Evolutionary conservation across 1,284 basidiomycete species (phyloP).

Genomic region (Kwoniella shivajii): DNA sequence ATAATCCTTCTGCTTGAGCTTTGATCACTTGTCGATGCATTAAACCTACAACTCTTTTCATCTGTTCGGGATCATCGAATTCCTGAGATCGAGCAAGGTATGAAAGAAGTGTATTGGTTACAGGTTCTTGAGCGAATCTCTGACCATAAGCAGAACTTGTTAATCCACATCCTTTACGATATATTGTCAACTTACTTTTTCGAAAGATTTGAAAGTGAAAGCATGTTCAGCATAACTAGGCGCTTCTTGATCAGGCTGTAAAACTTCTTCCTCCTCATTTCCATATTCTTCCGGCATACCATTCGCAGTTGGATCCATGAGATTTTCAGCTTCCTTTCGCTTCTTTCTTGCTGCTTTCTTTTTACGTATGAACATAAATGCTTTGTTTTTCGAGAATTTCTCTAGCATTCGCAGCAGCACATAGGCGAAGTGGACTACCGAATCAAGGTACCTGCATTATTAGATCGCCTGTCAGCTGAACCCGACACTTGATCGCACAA

Average conservation of each 20-base stretch:
- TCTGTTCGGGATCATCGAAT: constrained; percentile 73
- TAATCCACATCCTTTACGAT: too few relatives aligned
- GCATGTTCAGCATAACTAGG: constrained; percentile 75
- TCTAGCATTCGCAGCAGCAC: constrained; percentile 83
- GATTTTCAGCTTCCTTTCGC: constrained; percentile 54
- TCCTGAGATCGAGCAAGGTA: constrained; percentile 81
- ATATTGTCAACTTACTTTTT: constrained; percentile 65
- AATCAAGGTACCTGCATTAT: constrained; percentile 73
- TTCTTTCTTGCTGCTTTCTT: constrained; percentile 61
- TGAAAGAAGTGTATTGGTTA: constrained; percentile 75
- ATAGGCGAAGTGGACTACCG: constrained; percentile 78
- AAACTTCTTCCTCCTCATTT: constrained; percentile 58
- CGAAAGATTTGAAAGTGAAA: constrained; percentile 86
- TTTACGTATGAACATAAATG: constrained; percentile 75
- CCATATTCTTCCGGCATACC: constrained; percentile 46
- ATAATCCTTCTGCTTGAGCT: constrained; percentile 85
- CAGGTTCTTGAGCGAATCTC: constrained; percentile 83
- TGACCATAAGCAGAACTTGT: constrained; percentile 35
- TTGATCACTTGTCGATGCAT: constrained; percentile 86
- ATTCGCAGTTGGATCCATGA: constrained; percentile 1
- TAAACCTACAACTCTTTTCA: constrained; percentile 81
- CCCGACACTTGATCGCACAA: background rate
- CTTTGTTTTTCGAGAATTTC: constrained; percentile 72
- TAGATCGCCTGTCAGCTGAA: background rate
- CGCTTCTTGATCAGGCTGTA: constrained; percentile 62